Conservation (phyloP, 1,139 yeast genomes). For the Debaryomyces nepalensis region DNA sequence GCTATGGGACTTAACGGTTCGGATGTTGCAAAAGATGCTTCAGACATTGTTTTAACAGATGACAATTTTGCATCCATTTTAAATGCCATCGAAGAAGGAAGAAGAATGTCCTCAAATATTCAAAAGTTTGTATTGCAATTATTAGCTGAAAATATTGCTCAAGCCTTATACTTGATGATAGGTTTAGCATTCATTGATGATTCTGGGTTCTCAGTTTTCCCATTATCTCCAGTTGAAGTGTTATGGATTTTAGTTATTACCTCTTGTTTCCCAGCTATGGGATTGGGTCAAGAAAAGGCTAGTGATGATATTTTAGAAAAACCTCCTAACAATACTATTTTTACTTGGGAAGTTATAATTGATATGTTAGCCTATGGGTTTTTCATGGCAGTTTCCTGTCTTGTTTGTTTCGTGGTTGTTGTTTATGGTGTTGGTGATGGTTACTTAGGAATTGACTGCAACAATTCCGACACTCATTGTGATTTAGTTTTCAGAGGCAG, state of each 20-base stretch:
- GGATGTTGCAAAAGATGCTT: conserved; percentile 81
- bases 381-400: conserved; percentile 74
- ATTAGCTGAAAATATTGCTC: conserved; percentile 79
- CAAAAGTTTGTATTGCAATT: conserved; percentile 83
- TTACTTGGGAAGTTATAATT: conserved; percentile 69
- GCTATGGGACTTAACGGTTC: conserved; percentile 88
- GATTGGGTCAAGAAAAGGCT: conserved; percentile 76
- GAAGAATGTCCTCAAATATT: conserved; percentile 80
- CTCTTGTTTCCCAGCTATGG: conserved; percentile 86
- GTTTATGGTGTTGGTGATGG: conserved; percentile 73
- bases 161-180: conserved; percentile 69
- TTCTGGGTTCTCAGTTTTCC: conserved; percentile 68
- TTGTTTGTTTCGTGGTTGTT: conserved; percentile 66
- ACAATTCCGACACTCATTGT: conserved; percentile 49
- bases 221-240: conserved; percentile 79
- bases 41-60: conserved; percentile 74
- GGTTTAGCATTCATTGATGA: conserved; percentile 73
- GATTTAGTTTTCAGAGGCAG: conserved; percentile 75
- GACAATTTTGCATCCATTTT: conserved; percentile 80
- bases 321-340: conserved; percentile 68
- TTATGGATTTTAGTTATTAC: conserved; percentile 81
- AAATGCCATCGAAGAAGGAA: conserved; percentile 81
- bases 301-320: conserved; percentile 66
- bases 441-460: conserved; percentile 68
- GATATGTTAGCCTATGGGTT: conserved; percentile 81